Evolutionary conservation across 768 basidiomycete species (phyloP).

Genomic region (Lactarius tabidus): DNA sequence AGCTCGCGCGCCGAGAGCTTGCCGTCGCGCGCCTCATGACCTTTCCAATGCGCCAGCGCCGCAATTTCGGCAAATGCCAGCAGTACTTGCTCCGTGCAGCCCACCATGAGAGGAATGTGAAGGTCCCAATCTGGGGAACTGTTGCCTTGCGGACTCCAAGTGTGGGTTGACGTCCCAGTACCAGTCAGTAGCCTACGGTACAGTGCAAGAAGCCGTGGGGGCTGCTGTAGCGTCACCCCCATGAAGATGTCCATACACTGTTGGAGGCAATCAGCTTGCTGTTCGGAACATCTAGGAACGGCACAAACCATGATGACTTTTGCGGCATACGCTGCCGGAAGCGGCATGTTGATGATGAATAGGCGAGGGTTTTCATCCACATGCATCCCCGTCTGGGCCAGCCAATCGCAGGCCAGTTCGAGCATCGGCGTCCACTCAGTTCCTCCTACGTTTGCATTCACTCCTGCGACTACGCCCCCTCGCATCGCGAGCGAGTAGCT

Average conservation of each 20-base stretch:
- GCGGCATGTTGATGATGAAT: conserved; percentile 51
- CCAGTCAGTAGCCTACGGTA: conserved; percentile 64
- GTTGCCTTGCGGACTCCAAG: conserved; percentile 40
- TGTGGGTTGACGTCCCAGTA: conserved; percentile 33
- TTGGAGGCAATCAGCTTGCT: conserved; percentile 8
- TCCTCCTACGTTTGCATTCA: conserved; percentile 39
- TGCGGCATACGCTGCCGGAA: conserved; percentile 53
- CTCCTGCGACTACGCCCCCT: conserved; percentile 43
- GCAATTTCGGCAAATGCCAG: conserved; percentile 72
- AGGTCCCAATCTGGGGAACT: conserved; percentile 38
- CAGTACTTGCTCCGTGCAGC: conserved; percentile 76
- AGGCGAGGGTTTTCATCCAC: conserved; percentile 61
- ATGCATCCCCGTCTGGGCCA: conserved; percentile 59
- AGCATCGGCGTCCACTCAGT: conserved; percentile 70
- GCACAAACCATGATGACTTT: conserved; percentile 69
- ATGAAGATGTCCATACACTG: conserved; percentile 81
- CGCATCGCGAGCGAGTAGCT: conserved; percentile 51
- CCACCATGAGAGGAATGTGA: conserved; percentile 65
- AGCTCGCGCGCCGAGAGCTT: conserved; percentile 72
- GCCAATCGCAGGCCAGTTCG: conserved; percentile 71
- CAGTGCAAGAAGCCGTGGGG: conserved; percentile 61
- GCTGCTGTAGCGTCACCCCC: conserved; percentile 53
- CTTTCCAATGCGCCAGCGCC: conserved; percentile 73
- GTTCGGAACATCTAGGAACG: not conserved
- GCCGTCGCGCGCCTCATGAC: conserved; percentile 55